phyloP scores from a whole-genome alignment of 257 asterid genomes.

The Fraxinus americana region DNA sequence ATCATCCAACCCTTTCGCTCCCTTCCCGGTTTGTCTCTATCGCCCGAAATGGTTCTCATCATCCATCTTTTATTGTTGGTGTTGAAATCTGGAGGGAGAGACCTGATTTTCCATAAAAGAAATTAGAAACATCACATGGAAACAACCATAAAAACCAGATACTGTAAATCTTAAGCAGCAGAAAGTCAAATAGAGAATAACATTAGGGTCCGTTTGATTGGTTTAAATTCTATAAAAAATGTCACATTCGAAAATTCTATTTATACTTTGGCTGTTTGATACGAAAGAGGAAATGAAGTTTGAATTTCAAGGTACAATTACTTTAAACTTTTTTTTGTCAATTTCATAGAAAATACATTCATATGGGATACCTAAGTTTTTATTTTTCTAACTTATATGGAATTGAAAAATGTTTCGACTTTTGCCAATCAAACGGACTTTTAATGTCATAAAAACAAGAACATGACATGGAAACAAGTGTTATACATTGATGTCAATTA shows the following conservation, averaged over 20 bases:
- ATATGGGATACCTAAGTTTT: no score
- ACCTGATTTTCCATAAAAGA: constrained; percentile 37
- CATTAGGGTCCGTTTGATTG: no score
- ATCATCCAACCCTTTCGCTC: constrained; percentile 92
- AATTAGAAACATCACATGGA: background rate
- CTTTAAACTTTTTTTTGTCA: no score
- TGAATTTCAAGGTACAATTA: no score
- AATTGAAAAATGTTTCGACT: no score
- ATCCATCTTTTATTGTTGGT: constrained; percentile 57
- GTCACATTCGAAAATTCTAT: no score
- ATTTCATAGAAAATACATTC: no score
- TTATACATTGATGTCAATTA: constrained; percentile 26
- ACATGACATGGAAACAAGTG: constrained; percentile 53
- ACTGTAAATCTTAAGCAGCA: background rate
- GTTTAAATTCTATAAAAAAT: no score
- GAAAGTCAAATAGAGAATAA: constrained; percentile 20
- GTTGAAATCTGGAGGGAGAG: constrained; percentile 74
- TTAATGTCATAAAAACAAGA: constrained; percentile 27
- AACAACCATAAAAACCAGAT: background rate
- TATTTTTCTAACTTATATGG: no score
- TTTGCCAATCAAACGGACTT: no score
- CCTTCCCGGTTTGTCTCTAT: constrained; percentile 49
- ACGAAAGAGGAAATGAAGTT: no score
- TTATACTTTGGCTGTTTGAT: no score
- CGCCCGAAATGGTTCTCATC: constrained; percentile 57